These are phyloP conservation scores for Achaetomium macrosporum DNA, from an alignment of 2,329 filamentous ascomycete genomes.

Conservation along the genomic window DNA sequence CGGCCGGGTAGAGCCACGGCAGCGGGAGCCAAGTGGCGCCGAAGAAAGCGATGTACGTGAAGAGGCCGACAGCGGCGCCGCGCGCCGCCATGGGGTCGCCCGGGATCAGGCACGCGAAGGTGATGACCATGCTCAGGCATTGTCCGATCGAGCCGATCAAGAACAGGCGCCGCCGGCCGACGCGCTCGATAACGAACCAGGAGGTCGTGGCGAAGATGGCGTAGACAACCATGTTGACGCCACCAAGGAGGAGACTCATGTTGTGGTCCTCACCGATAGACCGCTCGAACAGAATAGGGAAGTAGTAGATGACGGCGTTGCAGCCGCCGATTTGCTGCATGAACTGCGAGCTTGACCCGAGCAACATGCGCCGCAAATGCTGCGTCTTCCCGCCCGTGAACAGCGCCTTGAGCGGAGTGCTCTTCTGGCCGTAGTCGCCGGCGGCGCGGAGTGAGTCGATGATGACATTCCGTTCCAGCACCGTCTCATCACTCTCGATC, in stretches of 20 bases:
- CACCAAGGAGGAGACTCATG: constrained; percentile 48
- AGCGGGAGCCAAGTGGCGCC: constrained; percentile 50
- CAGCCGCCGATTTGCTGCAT: constrained; percentile 58
- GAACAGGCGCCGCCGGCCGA: constrained; percentile 57
- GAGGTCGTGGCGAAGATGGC: constrained; percentile 54
- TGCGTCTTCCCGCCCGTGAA: constrained; percentile 59
- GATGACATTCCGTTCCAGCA: constrained; percentile 54
- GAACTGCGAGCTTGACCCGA: constrained; percentile 53
- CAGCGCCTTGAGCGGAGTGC: constrained; percentile 46
- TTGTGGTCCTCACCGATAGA: constrained; percentile 38
- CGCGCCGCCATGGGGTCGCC: constrained; percentile 29
- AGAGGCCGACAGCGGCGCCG: constrained; percentile 46
- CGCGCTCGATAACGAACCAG: constrained; percentile 43
- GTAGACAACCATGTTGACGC: constrained; percentile 53
- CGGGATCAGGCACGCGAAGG: constrained; percentile 32
- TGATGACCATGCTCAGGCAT: constrained; percentile 55
- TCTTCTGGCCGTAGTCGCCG: constrained; percentile 40
- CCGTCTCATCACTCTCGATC: constrained; percentile 50
- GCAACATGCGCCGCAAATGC: constrained; percentile 58
- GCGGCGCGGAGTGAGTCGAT: constrained; percentile 57
- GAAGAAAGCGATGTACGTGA: constrained; percentile 58
- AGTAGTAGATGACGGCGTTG: constrained; percentile 57
- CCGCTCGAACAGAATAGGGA: constrained; percentile 50
- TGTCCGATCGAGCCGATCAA: constrained; percentile 57
- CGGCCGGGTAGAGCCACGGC: constrained; percentile 57